Evolutionary conservation across 257 asterid genomes (phyloP).

Genomic region (Verbascum thapsus): DNA sequence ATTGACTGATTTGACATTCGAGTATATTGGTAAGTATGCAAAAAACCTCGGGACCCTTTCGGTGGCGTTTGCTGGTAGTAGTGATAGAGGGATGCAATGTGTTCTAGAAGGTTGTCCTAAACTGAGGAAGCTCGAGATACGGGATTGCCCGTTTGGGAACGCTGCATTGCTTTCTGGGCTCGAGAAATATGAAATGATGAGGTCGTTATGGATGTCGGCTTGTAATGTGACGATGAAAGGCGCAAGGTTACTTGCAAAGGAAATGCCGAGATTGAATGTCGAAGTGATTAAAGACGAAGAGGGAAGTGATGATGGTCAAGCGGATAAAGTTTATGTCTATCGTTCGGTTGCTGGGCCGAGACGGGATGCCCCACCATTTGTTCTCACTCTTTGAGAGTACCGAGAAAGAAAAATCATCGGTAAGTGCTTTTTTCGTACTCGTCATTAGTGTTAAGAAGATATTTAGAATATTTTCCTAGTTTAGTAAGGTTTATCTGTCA

Average conservation of each 20-base stretch:
- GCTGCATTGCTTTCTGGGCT: constrained; percentile 64
- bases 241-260: constrained; percentile 59
- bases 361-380: constrained; percentile 41
- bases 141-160: constrained; percentile 85
- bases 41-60: constrained; percentile 82
- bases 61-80: constrained; percentile 87
- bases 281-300: constrained; percentile 48
- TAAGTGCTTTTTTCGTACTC: constrained; percentile 2
- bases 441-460: no score
- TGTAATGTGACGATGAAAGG: constrained; percentile 69
- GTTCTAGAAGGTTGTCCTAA: constrained; percentile 77
- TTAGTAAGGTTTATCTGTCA: no score
- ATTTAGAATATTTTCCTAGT: no score
- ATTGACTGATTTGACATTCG: constrained; percentile 73
- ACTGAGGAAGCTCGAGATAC: constrained; percentile 84
- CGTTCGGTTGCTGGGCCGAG: constrained; percentile 50
- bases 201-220: constrained; percentile 86
- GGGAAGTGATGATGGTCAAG: constrained; percentile 34
- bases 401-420: constrained; percentile 8
- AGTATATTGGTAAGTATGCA: constrained; percentile 76
- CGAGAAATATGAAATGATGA: constrained; percentile 70
- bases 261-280: constrained; percentile 55
- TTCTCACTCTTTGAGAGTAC: constrained; percentile 32
- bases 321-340: constrained; percentile 44
- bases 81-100: constrained; percentile 84